Base-by-base conservation (phyloP, 2,329 filamentous ascomycete genomes). In the Canariomyces notabilis region DNA sequence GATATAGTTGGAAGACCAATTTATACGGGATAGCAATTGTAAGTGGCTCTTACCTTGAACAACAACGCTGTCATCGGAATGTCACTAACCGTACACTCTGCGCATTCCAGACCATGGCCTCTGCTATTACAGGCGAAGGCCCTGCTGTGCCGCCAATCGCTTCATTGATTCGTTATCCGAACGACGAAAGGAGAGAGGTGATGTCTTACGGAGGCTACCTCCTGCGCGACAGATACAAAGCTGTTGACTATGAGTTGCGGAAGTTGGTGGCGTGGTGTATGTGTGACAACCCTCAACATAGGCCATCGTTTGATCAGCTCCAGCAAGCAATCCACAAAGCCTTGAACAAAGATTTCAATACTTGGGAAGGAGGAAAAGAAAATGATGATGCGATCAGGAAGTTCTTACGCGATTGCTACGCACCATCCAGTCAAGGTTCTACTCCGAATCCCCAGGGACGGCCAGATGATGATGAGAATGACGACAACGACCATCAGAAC, bases 21-120 rank as follows among this genome's bases (percentile, higher is more conserved):
- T 42, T 49, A 19, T 49, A 40, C 37, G 42, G 46, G 16, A 19
- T 49, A 5, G 46, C 42, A 6, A 22, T 46, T 2, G 43, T 49
- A 33, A 45, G 44, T 19, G n/a, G 14, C 5, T 19, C 36, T n/a
- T n/a, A n/a, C n/a, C n/a, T n/a, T n/a, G n/a, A 9, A n/a, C 14
- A 8, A 3, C 16, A 12, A 16, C 18, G 11, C 18, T 12, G 31
- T n/a, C 20, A 33, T 21, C 11, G 22, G 22, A 26, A 26, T 6
- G 11, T 26, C 2, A 16, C 9, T 23, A 1, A 1, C 2, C 5
- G 8, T 9, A 2, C 21, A 42, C 32, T 26, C n/a, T 19, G 20
- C n/a, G n/a, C 20, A 6, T 26, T 12, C n/a, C 43, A 46, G 44
- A 11, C 18, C 16, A 46, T 46, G 44, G 18, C 33, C 6, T 16